Base-by-base conservation (phyloP, 2,329 filamentous ascomycete species). In the Fusarium redolens region DNA sequence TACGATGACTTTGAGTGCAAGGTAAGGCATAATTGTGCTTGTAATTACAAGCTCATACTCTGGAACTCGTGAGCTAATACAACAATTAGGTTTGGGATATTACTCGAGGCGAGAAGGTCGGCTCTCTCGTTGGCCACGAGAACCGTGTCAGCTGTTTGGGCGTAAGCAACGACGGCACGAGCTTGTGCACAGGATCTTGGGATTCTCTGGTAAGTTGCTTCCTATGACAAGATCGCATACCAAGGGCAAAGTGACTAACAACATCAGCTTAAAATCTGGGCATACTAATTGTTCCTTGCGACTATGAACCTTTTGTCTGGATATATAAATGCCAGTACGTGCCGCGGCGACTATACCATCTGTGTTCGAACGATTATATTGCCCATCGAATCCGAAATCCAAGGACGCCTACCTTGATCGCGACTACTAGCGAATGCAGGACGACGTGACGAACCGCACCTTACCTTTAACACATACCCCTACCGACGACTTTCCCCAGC, bases 1-100 rank as follows among this genome's bases (percentile, higher is more conserved):
- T 99, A 99, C 80, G 96, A 99, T 80, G 96, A 99, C 82, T 99
- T 97, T 79, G 96, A 99, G 85, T 99, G 96, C 95, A 99, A 98
- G 92, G 96, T 97, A 86, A 79, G 90, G 37, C 59, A 47, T 15
- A 20, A 17, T 28, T 33, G 20, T 51, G 44, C 40, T 67, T 51
- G 47, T 43, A 33, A 18, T 14, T 8, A 25, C 40, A 48, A 55
- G 58, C 45, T 22, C 22, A 22, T 20, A 22, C 15, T 9, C 15
- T 7, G 15, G 30, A 25, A 15, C 8, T 30, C 13, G 13, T 44
- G 7, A 22, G 54, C 68, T 79, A 62, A 75, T 48, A 31, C 14
- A 22, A 4, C n/a, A 51, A 44, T 10, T 72, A 98, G 96, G 96
- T 98, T 69, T 99, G 96, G 96, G 96, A 99, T 84, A 91, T 97